Percentiles rank a stretch among this genome's conserved stretches.
Evolutionary conservation across 306 rosid genomes (phyloP).

Genomic region (Corylus americana): DNA sequence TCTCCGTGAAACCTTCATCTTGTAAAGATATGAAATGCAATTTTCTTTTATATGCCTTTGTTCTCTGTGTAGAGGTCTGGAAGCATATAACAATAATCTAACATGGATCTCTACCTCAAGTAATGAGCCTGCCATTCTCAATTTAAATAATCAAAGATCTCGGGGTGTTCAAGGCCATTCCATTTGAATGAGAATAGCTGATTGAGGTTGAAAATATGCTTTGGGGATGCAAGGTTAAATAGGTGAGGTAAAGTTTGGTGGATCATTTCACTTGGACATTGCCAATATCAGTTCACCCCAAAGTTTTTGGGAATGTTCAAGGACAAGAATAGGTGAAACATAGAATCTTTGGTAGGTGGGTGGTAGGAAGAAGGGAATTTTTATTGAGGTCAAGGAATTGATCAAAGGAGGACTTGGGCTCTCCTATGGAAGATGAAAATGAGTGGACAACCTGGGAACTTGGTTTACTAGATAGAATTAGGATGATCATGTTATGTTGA

Average conservation of each 20-base stretch:
- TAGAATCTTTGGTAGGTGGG: neutral
- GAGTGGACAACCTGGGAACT: neutral
- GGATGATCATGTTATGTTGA: neutral
- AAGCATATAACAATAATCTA: neutral
- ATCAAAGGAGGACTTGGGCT: neutral
- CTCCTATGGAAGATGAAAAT: neutral
- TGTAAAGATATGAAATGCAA: conserved; percentile 10
- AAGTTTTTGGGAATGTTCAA: neutral
- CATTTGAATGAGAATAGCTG: neutral
- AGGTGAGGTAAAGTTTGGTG: neutral
- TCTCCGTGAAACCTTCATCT: conserved; percentile 9
- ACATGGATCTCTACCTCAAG: neutral
- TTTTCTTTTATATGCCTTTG: neutral
- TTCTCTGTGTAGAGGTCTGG: conserved; percentile 3
- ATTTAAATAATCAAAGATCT: neutral
- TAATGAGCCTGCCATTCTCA: neutral
- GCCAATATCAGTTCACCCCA: neutral
- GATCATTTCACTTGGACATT: neutral
- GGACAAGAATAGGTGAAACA: neutral
- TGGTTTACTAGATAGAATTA: neutral
- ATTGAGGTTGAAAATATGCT: neutral
- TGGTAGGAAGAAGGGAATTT: neutral
- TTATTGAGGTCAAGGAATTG: neutral
- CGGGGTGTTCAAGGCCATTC: neutral
- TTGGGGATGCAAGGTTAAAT: neutral